Base-by-base conservation (phyloP, 352 stramenopile species). In the Phytophthora ohioensis region DNA sequence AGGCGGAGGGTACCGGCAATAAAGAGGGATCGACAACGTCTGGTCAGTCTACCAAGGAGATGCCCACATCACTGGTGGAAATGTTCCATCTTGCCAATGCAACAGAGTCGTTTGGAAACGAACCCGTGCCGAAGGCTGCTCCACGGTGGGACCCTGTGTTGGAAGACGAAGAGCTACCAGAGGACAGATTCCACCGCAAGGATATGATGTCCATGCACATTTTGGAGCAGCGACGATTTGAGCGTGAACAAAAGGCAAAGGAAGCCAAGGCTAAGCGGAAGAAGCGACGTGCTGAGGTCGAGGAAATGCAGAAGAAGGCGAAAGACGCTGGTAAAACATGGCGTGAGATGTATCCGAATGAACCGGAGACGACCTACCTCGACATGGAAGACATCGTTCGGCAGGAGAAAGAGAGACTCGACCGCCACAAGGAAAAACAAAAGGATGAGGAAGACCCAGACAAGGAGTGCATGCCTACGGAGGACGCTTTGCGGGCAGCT, bases 141-240 rank as follows among this genome's bases (percentile, higher is more conserved):
- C 30, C 71, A 31, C 72, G 51, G 43, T 91, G 75, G 79, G 84
- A 91, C n/a, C 83, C 80, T 32, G 85, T 92, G 34, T 64, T 85
- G 35, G 84, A 94, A 45, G 84, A 93, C 31, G 84, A 91, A 68
- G 85, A 94, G 54, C 79, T 95, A 3, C 86, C 88, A 2, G 84
- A 95, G 56, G 85, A 95, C n/a, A 62, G 75, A 10, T 95, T 92
- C 60, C 88, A 95, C 35, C 81, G 81, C 46, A 87, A 88, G 46
- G 85, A 95, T 64, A 92, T 95, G 84, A 84, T 95, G 80, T 95
- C 88, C 11, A 94, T 95, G 86, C 87, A 92, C 58, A 92, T 91
- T 74, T 71, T 95, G 30, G 88, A 95, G 63, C 85, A 94, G 64
- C 76, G 83, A 35, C 77, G 76, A 36, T 36, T 75, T 42, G 88